Conservation (phyloP, 1,284 basidiomycete genomes). For the Puccinia novopanici region DNA sequence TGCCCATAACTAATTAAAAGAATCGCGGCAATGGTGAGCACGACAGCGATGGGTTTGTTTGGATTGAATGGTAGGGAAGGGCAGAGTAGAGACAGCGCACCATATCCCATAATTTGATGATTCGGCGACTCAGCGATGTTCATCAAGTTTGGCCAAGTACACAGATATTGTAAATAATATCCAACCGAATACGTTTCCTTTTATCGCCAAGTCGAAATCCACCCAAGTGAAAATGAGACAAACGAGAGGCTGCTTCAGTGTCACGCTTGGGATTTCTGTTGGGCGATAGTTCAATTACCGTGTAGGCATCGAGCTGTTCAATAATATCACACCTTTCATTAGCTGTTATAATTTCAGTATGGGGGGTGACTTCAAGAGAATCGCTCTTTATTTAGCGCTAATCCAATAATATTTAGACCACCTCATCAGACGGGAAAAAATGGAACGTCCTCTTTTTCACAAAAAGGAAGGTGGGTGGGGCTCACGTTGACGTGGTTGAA, state of each 20-base stretch:
- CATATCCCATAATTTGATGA: conserved; percentile 44
- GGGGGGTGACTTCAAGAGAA: neutral
- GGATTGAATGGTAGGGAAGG: neutral
- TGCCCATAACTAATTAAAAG: conserved; percentile 70
- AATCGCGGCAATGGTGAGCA: neutral
- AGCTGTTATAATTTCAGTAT: neutral
- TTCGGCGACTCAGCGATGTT: conserved; percentile 42
- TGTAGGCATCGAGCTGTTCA: conserved; percentile 40
- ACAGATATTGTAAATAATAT: conserved; percentile 45
- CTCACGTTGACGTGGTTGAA: conserved; percentile 50
- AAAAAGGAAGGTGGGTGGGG: neutral
- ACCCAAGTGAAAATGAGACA: neutral
- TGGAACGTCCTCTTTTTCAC: neutral
- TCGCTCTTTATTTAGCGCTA: neutral
- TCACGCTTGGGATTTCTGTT: neutral
- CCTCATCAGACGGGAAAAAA: neutral
- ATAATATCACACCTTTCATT: neutral
- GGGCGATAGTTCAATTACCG: conserved; percentile 25
- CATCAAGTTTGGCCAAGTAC: conserved; percentile 42
- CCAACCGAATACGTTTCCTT: conserved; percentile 49
- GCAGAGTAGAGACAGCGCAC: neutral
- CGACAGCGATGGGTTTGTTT: neutral
- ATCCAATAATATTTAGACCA: neutral
- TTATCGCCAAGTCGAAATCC: neutral
- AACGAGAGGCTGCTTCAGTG: neutral